Evolutionary conservation across 768 basidiomycete genomes (phyloP).

Genomic region (Tulasnella sp.): DNA sequence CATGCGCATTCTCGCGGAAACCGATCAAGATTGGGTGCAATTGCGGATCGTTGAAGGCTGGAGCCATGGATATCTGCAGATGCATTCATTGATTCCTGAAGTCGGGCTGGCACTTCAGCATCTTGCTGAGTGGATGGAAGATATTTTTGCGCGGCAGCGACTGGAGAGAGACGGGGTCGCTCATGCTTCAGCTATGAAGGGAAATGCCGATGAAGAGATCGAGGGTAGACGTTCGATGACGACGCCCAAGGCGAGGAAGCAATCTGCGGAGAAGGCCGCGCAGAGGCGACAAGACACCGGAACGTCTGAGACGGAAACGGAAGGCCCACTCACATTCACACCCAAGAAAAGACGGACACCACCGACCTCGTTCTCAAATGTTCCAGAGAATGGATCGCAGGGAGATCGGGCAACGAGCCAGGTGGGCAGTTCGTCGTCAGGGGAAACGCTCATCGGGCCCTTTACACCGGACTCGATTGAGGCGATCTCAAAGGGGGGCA

Average conservation of each 20-base stretch:
- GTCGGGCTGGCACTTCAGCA: slow-evolving; percentile 71
- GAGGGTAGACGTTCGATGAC: background rate
- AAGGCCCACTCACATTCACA: slow-evolving; percentile 67
- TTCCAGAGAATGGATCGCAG: background rate
- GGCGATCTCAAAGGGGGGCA: background rate
- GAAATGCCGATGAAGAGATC: background rate
- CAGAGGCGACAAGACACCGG: background rate
- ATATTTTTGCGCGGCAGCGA: slow-evolving; percentile 45
- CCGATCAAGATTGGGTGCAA: slow-evolving; percentile 91
- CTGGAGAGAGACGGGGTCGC: slow-evolving; percentile 14
- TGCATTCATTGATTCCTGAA: slow-evolving; percentile 79
- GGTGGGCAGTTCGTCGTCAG: slow-evolving; percentile 26
- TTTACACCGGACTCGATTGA: slow-evolving; percentile 1
- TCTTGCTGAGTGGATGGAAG: slow-evolving; percentile 85
- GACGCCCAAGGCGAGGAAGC: background rate
- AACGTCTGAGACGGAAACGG: slow-evolving; percentile 48
- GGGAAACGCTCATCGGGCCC: slow-evolving; percentile 23
- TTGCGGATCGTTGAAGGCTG: slow-evolving; percentile 90
- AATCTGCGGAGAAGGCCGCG: background rate
- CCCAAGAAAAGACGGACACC: slow-evolving; percentile 42
- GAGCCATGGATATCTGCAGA: slow-evolving; percentile 96
- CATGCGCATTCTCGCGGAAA: slow-evolving; percentile 39
- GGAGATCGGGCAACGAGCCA: slow-evolving; percentile 6
- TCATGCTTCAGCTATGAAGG: slow-evolving; percentile 1
- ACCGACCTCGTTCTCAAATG: slow-evolving; percentile 21